A percentile compares a stretch with the other conserved stretches of the same genome.
phyloP scores from a whole-genome alignment of 2,329 filamentous ascomycete species.

The Xylariaceae sp. region DNA sequence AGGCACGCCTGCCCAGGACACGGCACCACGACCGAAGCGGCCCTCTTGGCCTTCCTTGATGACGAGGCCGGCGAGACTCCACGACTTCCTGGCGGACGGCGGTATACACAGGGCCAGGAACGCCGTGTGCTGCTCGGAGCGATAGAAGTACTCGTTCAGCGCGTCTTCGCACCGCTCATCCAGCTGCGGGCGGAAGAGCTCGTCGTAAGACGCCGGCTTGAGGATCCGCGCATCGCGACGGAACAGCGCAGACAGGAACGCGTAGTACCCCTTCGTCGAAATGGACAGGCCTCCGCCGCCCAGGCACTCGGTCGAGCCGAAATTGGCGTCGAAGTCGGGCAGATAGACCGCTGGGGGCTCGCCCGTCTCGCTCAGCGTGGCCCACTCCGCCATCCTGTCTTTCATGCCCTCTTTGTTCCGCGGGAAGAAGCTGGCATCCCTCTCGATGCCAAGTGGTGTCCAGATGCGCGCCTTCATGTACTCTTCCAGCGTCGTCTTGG shows the following conservation, averaged over 20 bases:
- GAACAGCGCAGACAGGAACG: conserved; percentile 22
- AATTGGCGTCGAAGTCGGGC: conserved; percentile 15
- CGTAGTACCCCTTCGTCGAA: conserved; percentile 20
- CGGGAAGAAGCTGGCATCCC: conserved; percentile 20
- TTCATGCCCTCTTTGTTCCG: conserved; percentile 19
- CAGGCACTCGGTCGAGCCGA: conserved; percentile 19
- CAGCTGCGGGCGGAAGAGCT: conserved; percentile 27
- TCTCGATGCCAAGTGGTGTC: conserved; percentile 20
- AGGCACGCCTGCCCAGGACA: conserved; percentile 22
- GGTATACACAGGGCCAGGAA: conserved; percentile 21
- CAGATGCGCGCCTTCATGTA: conserved; percentile 23
- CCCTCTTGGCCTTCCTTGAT: conserved; percentile 21
- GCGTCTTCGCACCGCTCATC: conserved; percentile 20
- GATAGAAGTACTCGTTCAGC: conserved; percentile 21
- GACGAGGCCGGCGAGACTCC: conserved; percentile 24
- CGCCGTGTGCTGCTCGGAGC: conserved; percentile 10
- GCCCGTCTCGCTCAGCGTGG: conserved; percentile 18
- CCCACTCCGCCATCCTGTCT: conserved; percentile 19
- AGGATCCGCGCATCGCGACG: conserved; percentile 23
- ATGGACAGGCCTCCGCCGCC: conserved; percentile 21
- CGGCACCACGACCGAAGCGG: conserved; percentile 15
- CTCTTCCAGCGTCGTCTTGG: conserved; percentile 14
- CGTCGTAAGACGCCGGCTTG: conserved; percentile 16
- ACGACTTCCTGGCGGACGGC: conserved; percentile 17
- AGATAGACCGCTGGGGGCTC: conserved; percentile 19